These are phyloP conservation scores for Candida jianshihensis DNA, from an alignment of 805 yeast genomes.

Conservation along the genomic window DNA sequence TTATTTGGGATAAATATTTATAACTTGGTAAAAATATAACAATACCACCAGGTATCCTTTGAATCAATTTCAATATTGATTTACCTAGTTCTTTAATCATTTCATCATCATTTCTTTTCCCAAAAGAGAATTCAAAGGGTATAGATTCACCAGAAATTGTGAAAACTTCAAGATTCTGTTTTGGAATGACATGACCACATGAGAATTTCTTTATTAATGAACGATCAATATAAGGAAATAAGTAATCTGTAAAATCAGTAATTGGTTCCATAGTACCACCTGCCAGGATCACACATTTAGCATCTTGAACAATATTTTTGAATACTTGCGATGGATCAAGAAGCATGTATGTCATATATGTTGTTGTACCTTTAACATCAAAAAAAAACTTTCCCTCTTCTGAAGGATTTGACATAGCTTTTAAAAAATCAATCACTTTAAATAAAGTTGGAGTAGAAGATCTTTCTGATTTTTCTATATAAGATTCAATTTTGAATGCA, in stretches of 20 bases:
- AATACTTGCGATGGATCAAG: constrained; percentile 75
- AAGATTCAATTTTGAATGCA: constrained; percentile 77
- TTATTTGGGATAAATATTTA: constrained; percentile 50
- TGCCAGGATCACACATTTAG: constrained; percentile 69
- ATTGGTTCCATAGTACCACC: constrained; percentile 97
- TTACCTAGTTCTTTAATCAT: constrained; percentile 48
- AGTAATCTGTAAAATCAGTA: constrained; percentile 55
- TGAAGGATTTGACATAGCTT: constrained; percentile 64
- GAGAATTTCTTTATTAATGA: constrained; percentile 44
- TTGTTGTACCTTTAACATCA: constrained; percentile 29
- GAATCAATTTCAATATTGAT: constrained; percentile 35
- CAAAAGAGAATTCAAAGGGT: constrained; percentile 62
- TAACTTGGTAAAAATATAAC: constrained; percentile 87
- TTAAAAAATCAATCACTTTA: constrained; percentile 57
- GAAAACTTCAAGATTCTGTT: constrained; percentile 54
- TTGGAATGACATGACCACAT: constrained; percentile 83
- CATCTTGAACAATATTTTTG: constrained; percentile 53
- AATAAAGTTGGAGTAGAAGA: constrained; percentile 46
- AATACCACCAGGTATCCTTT: constrained; percentile 60
- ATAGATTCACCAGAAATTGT: constrained; percentile 30
- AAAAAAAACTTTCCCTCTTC: constrained; percentile 75
- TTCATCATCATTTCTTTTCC: constrained; percentile 40
- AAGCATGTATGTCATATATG: constrained; percentile 56
- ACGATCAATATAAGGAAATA: constrained; percentile 52
- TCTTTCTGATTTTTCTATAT: constrained; percentile 33